Conservation (phyloP, 2,329 filamentous ascomycete genomes). For the Pseudocercospora fijiensis region DNA sequence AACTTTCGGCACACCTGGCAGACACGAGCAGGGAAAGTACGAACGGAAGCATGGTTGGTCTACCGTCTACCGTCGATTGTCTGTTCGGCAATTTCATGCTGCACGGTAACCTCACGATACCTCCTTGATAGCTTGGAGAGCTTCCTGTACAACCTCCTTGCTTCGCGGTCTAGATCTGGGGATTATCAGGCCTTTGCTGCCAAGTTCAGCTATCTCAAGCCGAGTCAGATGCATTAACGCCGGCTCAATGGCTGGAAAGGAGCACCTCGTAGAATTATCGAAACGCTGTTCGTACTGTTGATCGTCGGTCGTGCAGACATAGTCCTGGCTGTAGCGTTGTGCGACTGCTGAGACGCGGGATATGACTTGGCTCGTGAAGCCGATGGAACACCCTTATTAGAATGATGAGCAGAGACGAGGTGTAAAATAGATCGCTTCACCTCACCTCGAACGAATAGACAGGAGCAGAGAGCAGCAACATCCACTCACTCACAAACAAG, state of each 20-base stretch:
- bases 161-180: neutral
- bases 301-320: slow-evolving; percentile 15
- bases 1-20: too few relatives aligned
- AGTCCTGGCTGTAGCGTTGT: slow-evolving; percentile 2
- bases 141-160: slow-evolving; percentile 25
- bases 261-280: slow-evolving; percentile 2
- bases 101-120: neutral
- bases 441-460: neutral
- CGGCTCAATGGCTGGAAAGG: slow-evolving; percentile 15
- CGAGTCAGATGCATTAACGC: slow-evolving; percentile 5
- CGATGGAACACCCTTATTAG: neutral
- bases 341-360: neutral
- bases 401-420: neutral
- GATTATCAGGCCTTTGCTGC: neutral
- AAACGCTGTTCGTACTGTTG: slow-evolving; percentile 11
- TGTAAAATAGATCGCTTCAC: slow-evolving; percentile 16
- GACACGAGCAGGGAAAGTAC: too few relatives aligned
- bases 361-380: neutral
- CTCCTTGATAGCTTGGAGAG: slow-evolving; percentile 22
- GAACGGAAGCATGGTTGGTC: neutral
- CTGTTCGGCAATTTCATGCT: neutral
- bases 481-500: slow-evolving; percentile 11
- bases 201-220: neutral
- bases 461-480: slow-evolving; percentile 4
- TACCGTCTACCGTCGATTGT: neutral